Percentiles rank a stretch among this genome's conserved stretches.
phyloP scores from a whole-genome alignment of 1,284 basidiomycete genomes.

The Trichosporon sp. region DNA sequence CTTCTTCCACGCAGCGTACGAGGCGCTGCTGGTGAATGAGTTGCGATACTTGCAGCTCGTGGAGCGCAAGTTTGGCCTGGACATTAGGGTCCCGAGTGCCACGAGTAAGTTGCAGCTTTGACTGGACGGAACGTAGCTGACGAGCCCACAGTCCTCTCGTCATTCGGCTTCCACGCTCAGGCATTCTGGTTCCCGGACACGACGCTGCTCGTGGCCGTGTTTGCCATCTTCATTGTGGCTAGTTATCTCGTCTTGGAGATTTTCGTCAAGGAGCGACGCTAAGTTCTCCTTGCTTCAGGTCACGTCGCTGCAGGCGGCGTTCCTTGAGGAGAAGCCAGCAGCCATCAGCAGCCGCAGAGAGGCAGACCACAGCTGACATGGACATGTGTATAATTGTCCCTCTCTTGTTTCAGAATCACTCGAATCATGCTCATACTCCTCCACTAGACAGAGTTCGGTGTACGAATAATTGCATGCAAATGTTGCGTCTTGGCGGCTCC shows the following conservation, averaged over 20 bases:
- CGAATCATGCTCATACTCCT: too few relatives aligned
- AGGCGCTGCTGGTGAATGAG: slow-evolving; percentile 92
- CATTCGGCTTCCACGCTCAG: slow-evolving; percentile 80
- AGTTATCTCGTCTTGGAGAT: slow-evolving; percentile 77
- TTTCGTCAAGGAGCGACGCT: slow-evolving; percentile 86
- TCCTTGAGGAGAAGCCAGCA: too few relatives aligned
- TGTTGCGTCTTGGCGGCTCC: too few relatives aligned
- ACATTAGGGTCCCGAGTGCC: slow-evolving; percentile 88
- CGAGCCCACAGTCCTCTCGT: slow-evolving; percentile 63
- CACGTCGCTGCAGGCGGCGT: too few relatives aligned
- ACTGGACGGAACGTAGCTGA: background rate
- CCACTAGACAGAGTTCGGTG: background rate
- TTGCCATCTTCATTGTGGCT: slow-evolving; percentile 64
- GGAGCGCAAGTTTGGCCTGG: slow-evolving; percentile 87
- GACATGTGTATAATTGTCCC: too few relatives aligned
- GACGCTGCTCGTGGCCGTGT: slow-evolving; percentile 72
- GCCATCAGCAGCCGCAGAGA: too few relatives aligned
- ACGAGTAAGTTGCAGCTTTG: slow-evolving; percentile 52
- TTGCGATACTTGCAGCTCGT: slow-evolving; percentile 86
- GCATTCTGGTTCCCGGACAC: slow-evolving; percentile 97
- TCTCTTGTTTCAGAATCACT: too few relatives aligned
- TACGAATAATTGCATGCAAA: background rate
- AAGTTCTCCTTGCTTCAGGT: background rate
- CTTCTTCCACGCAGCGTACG: slow-evolving; percentile 99
- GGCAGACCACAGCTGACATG: too few relatives aligned